These are phyloP conservation scores for Moricandia moricandioides DNA, from an alignment of 345 rosid species.

Conservation along the genomic window DNA sequence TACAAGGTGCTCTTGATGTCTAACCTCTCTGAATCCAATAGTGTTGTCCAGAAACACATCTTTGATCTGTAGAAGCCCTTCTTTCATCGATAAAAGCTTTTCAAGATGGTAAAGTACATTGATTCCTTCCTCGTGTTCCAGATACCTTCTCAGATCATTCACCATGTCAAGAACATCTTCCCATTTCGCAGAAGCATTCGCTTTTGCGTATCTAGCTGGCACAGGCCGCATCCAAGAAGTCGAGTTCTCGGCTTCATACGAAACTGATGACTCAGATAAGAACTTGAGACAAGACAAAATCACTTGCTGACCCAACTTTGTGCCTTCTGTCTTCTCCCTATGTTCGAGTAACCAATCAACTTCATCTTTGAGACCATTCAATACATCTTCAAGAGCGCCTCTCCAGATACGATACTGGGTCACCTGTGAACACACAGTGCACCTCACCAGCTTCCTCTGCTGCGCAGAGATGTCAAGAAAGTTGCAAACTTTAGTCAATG, in stretches of 20 bases:
- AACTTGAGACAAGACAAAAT: slow-evolving; percentile 57
- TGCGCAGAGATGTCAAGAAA: slow-evolving; percentile 65
- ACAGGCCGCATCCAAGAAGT: slow-evolving; percentile 70
- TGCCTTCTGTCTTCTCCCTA: slow-evolving; percentile 39
- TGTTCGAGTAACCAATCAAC: slow-evolving; percentile 41
- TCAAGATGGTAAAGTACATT: slow-evolving; percentile 44
- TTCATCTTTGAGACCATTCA: slow-evolving; percentile 57
- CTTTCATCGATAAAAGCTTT: slow-evolving; percentile 77
- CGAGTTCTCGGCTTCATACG: slow-evolving; percentile 40
- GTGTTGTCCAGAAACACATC: slow-evolving; percentile 60
- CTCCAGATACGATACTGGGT: slow-evolving; percentile 72
- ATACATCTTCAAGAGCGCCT: slow-evolving; percentile 55
- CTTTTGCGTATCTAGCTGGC: slow-evolving; percentile 40
- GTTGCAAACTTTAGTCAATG: slow-evolving; percentile 55
- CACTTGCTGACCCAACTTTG: slow-evolving; percentile 62
- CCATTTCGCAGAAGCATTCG: slow-evolving; percentile 49
- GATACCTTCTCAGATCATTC: slow-evolving; percentile 55
- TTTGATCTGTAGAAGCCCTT: slow-evolving; percentile 69
- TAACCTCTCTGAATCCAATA: slow-evolving; percentile 65
- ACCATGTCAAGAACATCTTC: slow-evolving; percentile 83
- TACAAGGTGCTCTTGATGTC: slow-evolving; percentile 62
- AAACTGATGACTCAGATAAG: slow-evolving; percentile 47
- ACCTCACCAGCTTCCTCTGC: slow-evolving; percentile 62
- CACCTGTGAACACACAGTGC: slow-evolving; percentile 59
- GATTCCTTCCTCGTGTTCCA: slow-evolving; percentile 36